Evolutionary conservation across 129 eudicot species (phyloP).

Genomic region (Flaveria linearis): DNA sequence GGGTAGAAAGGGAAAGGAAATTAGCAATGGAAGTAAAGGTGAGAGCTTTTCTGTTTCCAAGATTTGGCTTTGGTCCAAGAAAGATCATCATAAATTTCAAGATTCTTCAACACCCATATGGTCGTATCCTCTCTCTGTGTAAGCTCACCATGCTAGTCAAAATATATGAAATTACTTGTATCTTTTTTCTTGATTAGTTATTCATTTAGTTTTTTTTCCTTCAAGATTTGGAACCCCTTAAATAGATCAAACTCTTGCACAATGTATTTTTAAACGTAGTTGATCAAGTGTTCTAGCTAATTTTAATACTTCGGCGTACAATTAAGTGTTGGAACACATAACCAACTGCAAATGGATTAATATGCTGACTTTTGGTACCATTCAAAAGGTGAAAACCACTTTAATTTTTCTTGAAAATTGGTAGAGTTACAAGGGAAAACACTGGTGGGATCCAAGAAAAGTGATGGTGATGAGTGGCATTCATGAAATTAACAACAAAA

Average conservation of each 20-base stretch:
- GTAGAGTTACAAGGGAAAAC: conserved; percentile 22
- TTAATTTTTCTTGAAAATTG: not conserved
- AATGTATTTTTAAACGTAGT: not conserved
- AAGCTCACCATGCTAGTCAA: conserved; percentile 33
- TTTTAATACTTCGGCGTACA: not conserved
- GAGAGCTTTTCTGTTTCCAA: conserved; percentile 93
- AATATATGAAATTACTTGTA: not conserved
- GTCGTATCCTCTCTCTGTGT: conserved; percentile 46
- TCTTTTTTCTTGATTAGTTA: not conserved
- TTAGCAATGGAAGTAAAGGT: conserved; percentile 56
- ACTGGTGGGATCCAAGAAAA: conserved; percentile 51
- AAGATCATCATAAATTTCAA: conserved; percentile 46
- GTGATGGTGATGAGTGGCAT: conserved; percentile 40
- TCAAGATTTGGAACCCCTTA: not conserved
- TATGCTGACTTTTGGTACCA: no score
- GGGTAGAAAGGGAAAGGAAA: conserved; percentile 56
- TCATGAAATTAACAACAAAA: conserved; percentile 27
- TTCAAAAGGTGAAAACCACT: no score
- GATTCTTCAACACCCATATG: conserved; percentile 45
- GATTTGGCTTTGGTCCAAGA: conserved; percentile 91
- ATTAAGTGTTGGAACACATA: not conserved
- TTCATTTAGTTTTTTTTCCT: not conserved
- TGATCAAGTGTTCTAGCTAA: conserved; percentile 2
- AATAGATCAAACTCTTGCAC: not conserved
- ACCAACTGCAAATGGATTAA: conserved; percentile 3